Conservation (phyloP, 2,329 filamentous ascomycete genomes). For the Colletotrichum orbiculare region DNA sequence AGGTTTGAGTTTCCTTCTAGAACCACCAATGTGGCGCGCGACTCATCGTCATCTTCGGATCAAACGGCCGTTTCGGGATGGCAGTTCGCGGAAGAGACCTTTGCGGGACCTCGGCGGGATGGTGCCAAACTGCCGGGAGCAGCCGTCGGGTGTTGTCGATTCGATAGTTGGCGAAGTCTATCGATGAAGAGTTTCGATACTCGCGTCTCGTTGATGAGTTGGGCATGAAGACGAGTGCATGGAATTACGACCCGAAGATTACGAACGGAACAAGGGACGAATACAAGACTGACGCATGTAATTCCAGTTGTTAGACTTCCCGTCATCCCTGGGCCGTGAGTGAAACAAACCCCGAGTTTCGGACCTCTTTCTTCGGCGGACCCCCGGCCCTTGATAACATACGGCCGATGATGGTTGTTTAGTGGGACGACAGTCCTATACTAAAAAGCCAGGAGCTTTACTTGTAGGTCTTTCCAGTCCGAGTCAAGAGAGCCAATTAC, state of each 20-base stretch:
- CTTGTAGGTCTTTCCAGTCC: too few species aligned
- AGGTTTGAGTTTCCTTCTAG: slow-evolving; percentile 9
- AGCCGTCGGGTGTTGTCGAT: neutral
- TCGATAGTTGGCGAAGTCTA: neutral
- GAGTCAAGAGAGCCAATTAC: too few species aligned
- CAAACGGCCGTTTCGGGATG: slow-evolving; percentile 16
- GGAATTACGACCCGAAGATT: neutral
- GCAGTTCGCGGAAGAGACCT: slow-evolving; percentile 4
- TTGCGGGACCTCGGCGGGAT: neutral
- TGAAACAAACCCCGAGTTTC: slow-evolving; percentile 35
- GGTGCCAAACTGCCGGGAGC: neutral
- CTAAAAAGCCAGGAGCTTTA: neutral
- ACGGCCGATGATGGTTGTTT: neutral
- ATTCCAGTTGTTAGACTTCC: slow-evolving; percentile 16
- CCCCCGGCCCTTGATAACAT: too few species aligned
- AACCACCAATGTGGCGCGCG: neutral
- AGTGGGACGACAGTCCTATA: slow-evolving; percentile 17
- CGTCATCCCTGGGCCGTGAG: slow-evolving; percentile 2
- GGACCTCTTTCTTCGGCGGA: slow-evolving; percentile 4
- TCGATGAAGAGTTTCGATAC: neutral
- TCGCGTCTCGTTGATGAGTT: too few species aligned
- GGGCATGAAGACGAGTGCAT: neutral
- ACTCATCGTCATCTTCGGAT: slow-evolving; percentile 6
- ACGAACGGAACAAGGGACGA: neutral
- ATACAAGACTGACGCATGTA: neutral